Base-by-base conservation (phyloP, 1,139 yeast species). In the Taphrina deformans region DNA sequence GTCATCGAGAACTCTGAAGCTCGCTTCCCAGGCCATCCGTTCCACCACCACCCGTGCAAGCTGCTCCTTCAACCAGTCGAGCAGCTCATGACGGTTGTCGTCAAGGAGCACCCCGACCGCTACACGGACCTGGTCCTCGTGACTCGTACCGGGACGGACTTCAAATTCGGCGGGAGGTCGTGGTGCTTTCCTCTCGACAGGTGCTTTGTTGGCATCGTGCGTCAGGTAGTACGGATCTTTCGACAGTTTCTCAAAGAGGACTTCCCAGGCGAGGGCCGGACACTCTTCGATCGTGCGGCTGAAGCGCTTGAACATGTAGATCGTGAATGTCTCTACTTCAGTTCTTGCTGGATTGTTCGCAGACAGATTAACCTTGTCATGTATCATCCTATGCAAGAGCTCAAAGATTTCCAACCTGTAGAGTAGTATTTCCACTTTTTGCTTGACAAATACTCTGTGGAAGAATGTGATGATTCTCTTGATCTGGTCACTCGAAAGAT, bases 341-440 rank as follows among this genome's bases (percentile, higher is more conserved):
- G 75, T 77, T 66, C 89, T 78, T 3, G 83, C 78, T 29, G 76
- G 73, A 2, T 81, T 75, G 1, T 76, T 69, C 55, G 73, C 68
- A 0, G 83, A 79, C 35, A 76, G 65, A 1, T 75, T 73, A 4
- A 66, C 69, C 9, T 67, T 66, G 14, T 76, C 75, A 18, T 79
- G 73, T 0, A 81, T 70, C 74, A 85, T 78, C 46, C 79, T 78
- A 67, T 82, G 80, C 1, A 87, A 72, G 1, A 82, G 73, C n/a
- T 79, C 73, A 75, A 93, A 83, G 71, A 93, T 85, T 73, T 93
- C 97, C 44, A 93, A 75, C 55, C 97, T 79, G 72, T 81, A 87
- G 46, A 92, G 78, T 12, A 85, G 81, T n/a, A 80, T 71, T 40
- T 85, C 84, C 67, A 82, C 83, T 67, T 86, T 87, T 40, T 85